Evolutionary conservation across 176 grass and related monocot species (phyloP), one percentile per base, ranked within the genome.

Genomic region (Tillandsia fasciculata): DNA sequence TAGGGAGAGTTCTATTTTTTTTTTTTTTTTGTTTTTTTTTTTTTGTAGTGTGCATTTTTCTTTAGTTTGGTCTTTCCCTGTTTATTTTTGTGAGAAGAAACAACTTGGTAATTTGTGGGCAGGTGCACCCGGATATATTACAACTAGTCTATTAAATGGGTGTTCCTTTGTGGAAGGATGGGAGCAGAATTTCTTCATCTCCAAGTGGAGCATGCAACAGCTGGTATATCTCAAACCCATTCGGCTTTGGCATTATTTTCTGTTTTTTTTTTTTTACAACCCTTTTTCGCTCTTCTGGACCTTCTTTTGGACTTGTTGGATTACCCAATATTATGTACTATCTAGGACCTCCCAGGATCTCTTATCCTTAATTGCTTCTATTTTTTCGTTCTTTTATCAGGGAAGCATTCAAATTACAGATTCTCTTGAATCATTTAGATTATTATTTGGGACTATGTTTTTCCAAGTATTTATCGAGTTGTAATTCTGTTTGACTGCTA

Each of bases 71-170:
- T 59, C 12, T 8, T 20, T 17, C 3, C 33, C 33, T 42, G 33
- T 6, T 42, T 17, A 14, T 59, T 59, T 53, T 81, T 70, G 48
- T 65, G 69, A 74, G 70, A 47, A 18, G 27, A 76, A 83, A 11
- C 17, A 50, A 73, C 74, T 70, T 71, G 18, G n/a, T 81, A 26
- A 54, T 48, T 20, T 28, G 68, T 84, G 56, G 18, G 49, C 82
- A 97, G 93, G 93, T 81, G 93, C 93, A n/a, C 93, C 93, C 66
- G 89, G 93, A 50, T 97, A 97, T 71, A 90, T 97, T 74, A 97
- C 84, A 76, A 81, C 79, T 70, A 83, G 89, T 68, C 77, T 97
- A 53, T 79, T 97, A 64, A 97, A 97, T 79, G 93, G 93, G 63
- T 89, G 86, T 79, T 97, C 93, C 72, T 92, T 97, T 64, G 89